Base-by-base conservation (phyloP, 2,329 filamentous ascomycete genomes). In the Byssoonygena ceratinophila region DNA sequence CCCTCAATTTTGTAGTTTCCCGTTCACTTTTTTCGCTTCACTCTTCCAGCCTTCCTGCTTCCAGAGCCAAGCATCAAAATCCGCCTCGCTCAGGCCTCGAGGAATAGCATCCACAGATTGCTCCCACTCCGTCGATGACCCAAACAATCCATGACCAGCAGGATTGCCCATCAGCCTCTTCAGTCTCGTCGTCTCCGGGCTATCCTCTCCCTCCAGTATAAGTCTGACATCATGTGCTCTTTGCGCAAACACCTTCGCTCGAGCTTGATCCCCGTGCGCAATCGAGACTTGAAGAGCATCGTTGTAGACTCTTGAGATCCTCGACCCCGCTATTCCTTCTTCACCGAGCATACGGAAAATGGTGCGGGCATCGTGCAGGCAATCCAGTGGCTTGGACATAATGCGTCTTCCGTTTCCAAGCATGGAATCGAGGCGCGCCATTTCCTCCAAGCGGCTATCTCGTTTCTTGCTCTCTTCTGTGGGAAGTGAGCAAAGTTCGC, bases 211-310 rank as follows among this genome's bases (percentile, higher is more conserved):
- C 46, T 71, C 69, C 40, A 66, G 67, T 2, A 67, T 58, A 16
- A 68, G 58, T 47, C 70, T 66, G 3, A 59, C 58, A 50, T 64
- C 59, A 34, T 68, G 65, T 12, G 68, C 66, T 52, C 61, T 67
- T 54, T 69, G 62, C 3, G 70, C 71, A 63, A 75, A 75, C 2
- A 65, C 64, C 7, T 61, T 68, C 8, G 71, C 72, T 45, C 73
- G 63, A 37, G 72, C 71, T 46, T 68, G 60, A 60, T 76, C 72
- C 0, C 71, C 62, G 59, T 75, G 68, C 20, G 66, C 65, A 43
- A 70, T 66, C 44, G 61, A 60, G 27, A 75, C 63, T 59, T 74
- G 70, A 7, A 54, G 31, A n/a, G 47, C 55, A 46, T 52, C 55
- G 41, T 52, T 50, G 40, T 54, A 54, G 11, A 56, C 48, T 27